Evolutionary conservation across 2,329 filamentous ascomycete species (phyloP).

Genomic region (Trichophyton schoenleinii): DNA sequence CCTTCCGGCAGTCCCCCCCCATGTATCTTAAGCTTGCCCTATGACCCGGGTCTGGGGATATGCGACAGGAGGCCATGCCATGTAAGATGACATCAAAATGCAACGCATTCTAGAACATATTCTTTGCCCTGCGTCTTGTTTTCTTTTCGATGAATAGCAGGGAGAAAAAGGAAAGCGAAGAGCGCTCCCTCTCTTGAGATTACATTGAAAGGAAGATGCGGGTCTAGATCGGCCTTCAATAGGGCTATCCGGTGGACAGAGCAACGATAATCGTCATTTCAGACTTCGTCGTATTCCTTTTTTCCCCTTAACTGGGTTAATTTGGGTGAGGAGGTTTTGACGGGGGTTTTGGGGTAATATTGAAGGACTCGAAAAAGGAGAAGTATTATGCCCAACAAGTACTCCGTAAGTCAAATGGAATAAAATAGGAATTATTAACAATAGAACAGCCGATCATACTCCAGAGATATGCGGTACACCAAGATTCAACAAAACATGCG

Average conservation of each 20-base stretch:
- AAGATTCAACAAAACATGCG: not conserved
- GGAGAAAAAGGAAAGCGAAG: not conserved
- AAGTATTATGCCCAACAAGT: not conserved
- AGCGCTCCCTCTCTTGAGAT: not conserved
- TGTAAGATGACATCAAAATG: conserved; percentile 2
- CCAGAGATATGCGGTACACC: not conserved
- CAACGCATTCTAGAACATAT: conserved; percentile 2
- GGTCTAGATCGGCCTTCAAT: conserved; percentile 1
- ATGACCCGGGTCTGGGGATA: not conserved
- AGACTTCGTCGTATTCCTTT: not conserved
- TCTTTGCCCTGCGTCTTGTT: not conserved
- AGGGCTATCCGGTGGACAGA: not conserved
- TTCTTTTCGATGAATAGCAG: not conserved
- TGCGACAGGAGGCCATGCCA: conserved; percentile 1
- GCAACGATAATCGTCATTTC: not conserved
- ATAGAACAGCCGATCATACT: not conserved
- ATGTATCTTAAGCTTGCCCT: not conserved
- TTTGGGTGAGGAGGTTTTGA: not conserved
- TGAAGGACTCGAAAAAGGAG: not conserved
- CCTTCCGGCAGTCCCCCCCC: not conserved
- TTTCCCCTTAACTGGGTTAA: not conserved
- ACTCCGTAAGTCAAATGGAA: not conserved
- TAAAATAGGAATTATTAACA: not conserved
- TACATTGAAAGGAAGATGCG: not conserved
- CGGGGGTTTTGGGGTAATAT: not conserved